Percentiles rank a stretch among this genome's conserved stretches.
These are phyloP conservation scores for Annona squamosa DNA, from an alignment of 164 flowering plant genomes.

Conservation along the genomic window DNA sequence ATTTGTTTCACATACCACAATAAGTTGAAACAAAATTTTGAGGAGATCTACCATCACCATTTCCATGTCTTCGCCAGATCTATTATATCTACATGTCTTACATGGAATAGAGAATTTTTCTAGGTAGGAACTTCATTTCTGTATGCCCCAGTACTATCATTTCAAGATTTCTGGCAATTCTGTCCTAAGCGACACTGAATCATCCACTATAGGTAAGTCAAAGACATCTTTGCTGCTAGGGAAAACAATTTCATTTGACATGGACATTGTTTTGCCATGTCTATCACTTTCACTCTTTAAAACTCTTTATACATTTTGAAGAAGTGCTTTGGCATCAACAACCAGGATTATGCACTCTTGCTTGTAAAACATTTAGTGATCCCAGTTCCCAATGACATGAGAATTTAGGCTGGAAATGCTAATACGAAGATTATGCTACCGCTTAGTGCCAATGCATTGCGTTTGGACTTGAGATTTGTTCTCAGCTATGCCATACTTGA, in stretches of 20 bases:
- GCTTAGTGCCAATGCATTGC: background rate
- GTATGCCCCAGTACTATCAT: background rate
- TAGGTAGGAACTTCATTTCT: background rate
- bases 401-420: too few relatives aligned
- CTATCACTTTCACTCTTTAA: too few relatives aligned
- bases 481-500: background rate
- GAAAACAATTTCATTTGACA: too few relatives aligned
- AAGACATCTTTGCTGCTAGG: background rate
- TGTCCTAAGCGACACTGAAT: background rate
- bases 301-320: too few relatives aligned
- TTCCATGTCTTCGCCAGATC: background rate
- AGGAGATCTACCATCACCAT: too few relatives aligned
- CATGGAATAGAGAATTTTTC: background rate
- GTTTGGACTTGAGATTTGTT: background rate
- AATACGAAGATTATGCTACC: background rate
- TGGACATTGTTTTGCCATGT: background rate
- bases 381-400: too few relatives aligned
- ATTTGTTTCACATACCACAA: background rate
- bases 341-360: too few relatives aligned
- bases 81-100: background rate
- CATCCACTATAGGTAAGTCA: background rate
- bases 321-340: too few relatives aligned
- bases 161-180: background rate
- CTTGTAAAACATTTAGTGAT: too few relatives aligned
- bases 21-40: background rate